phyloP scores from a whole-genome alignment of 192 early-diverging fungal genomes.

The Coemansia aciculifera region DNA sequence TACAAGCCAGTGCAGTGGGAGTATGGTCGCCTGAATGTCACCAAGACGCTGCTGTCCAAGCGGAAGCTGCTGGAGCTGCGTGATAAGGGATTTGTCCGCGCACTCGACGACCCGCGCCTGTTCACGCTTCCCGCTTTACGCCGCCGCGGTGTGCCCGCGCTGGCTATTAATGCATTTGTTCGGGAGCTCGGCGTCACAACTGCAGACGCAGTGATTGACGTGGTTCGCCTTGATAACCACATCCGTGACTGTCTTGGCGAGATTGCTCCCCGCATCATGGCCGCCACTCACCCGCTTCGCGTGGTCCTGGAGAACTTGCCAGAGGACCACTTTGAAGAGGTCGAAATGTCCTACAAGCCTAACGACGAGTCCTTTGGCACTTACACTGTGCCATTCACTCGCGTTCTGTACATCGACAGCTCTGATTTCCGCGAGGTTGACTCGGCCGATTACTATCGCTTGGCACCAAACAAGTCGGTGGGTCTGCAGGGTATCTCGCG shows the following conservation, averaged over 20 bases:
- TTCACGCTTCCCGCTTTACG: constrained; percentile 95
- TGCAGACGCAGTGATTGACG: constrained; percentile 77
- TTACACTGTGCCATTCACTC: constrained; percentile 87
- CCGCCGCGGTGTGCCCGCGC: constrained; percentile 94
- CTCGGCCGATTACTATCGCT: constrained; percentile 93
- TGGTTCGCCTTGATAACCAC: constrained; percentile 88
- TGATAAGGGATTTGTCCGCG: constrained; percentile 71
- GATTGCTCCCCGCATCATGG: constrained; percentile 91
- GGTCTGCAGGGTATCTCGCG: constrained; percentile 84
- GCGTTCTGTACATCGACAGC: constrained; percentile 91
- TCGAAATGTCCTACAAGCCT: constrained; percentile 88
- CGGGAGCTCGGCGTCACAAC: constrained; percentile 87
- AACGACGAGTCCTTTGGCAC: constrained; percentile 83
- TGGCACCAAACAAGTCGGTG: constrained; percentile 92
- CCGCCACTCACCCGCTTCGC: constrained; percentile 83
- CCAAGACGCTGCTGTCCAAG: constrained; percentile 96
- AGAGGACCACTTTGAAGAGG: constrained; percentile 74
- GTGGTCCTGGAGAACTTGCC: constrained; percentile 89
- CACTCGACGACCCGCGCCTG: constrained; percentile 97
- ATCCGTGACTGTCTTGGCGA: constrained; percentile 93
- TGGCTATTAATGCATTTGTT: constrained; percentile 98
- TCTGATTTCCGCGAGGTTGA: constrained; percentile 93
- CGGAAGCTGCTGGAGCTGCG: constrained; percentile 94
- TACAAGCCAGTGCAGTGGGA: constrained; percentile 99
- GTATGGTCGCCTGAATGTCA: constrained; percentile 91